Evolutionary conservation across 2,329 filamentous ascomycete genomes (phyloP), one percentile per base, ranked within the genome.

Genomic region (Aspergillus versicolor): DNA sequence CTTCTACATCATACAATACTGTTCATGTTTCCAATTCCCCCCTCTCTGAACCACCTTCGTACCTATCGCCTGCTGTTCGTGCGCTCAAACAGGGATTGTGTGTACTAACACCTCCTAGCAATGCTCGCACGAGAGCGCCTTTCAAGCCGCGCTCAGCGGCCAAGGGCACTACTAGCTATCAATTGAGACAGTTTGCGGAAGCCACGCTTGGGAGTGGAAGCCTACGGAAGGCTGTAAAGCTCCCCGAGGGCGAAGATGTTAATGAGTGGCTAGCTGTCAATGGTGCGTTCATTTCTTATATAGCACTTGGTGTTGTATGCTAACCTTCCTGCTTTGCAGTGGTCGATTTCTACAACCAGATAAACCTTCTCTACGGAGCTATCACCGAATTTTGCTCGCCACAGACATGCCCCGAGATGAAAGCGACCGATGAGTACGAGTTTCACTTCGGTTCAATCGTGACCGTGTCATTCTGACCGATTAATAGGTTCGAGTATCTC

Each of bases 341-440:
- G 80, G 94, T 99, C 80, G 94, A 99, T 78, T 99, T 99, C 78
- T 99, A 99, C 85, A 99, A 99, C 81, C 94, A 99, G 78, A 96
- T 99, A 81, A 99, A 99, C 78, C 84, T 99, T 37, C 88, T 99
- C 58, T 99, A 99, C 75, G 95, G 95, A 58, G 94, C 94, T 64
- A 99, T 99, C 73, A 99, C 94, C 59, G 94, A 99, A 73, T 99
- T 99, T 78, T 99, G 94, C 82, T 97, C 94, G 24, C 93, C 94
- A 32, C 89, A 94, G 73, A 92, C 92, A 63, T 99, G 94, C 75
- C 94, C 94, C 0, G 94, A 97, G 79, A 99, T 99, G 94, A 99
- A 99, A 78, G 94, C 94, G n/a, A 99, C 94, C 9, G 95, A 99
- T 78, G 94, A 99, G 89, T 94, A 83, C 63, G 85, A 58, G 37